These are phyloP conservation scores for Chalciporus sp. DNA, from an alignment of 1,284 basidiomycete genomes.

Conservation along the genomic window DNA sequence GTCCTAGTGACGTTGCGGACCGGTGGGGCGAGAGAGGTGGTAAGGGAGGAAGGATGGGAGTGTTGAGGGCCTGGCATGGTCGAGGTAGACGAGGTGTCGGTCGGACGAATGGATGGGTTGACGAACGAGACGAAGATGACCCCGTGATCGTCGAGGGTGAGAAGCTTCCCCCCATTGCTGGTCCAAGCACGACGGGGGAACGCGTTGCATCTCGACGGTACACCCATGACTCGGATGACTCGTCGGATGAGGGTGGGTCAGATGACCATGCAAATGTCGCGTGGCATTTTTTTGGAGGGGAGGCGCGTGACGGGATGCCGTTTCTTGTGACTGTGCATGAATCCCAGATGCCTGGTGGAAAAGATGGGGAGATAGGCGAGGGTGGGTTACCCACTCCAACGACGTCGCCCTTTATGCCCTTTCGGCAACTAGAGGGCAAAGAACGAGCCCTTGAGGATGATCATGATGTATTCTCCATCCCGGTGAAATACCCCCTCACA, in stretches of 20 bases:
- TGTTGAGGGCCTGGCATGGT: conserved; percentile 47
- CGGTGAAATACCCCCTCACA: not conserved
- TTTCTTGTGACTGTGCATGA: conserved; percentile 12
- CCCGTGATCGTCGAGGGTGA: not conserved
- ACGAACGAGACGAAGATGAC: not conserved
- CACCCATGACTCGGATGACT: conserved; percentile 41
- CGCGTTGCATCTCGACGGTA: not conserved
- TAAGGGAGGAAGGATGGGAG: conserved; percentile 43
- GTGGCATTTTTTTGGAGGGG: conserved; percentile 47
- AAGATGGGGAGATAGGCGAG: not conserved
- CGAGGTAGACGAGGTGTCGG: conserved; percentile 30
- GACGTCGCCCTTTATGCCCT: conserved; percentile 25
- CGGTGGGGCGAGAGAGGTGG: conserved; percentile 57
- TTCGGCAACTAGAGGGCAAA: conserved; percentile 3
- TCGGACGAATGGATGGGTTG: conserved; percentile 19
- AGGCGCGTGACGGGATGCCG: not conserved
- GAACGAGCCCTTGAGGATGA: conserved; percentile 1
- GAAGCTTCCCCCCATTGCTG: not conserved
- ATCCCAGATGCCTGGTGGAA: not conserved
- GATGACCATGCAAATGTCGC: conserved; percentile 53
- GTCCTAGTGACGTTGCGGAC: conserved; percentile 47
- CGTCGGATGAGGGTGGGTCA: conserved; percentile 46
- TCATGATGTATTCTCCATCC: not conserved
- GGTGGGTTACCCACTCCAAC: conserved; percentile 19
- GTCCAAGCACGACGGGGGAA: not conserved